A percentile compares a stretch with the other conserved stretches of the same genome.
phyloP scores from a whole-genome alignment of 2,329 filamentous ascomycete species.

The Cylindrodendrum hubeiense region DNA sequence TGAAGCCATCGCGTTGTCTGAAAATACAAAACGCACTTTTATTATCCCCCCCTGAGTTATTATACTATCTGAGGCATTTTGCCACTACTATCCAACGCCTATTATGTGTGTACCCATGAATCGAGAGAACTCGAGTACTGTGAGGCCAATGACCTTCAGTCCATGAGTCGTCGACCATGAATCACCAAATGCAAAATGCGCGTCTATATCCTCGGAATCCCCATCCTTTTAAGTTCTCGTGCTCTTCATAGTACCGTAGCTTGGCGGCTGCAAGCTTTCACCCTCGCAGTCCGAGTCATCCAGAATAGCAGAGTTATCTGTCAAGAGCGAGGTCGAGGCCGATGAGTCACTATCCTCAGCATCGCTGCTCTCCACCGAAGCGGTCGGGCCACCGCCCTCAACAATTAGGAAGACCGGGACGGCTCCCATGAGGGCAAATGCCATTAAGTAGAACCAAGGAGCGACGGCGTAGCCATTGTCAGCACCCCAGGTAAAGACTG shows the following conservation, averaged over 20 bases:
- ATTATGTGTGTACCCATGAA: neutral
- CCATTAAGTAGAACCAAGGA: slow-evolving; percentile 84
- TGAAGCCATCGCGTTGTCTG: too few species aligned
- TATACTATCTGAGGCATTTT: neutral
- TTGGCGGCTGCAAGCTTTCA: slow-evolving; percentile 19
- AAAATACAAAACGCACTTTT: neutral
- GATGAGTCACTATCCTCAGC: slow-evolving; percentile 37
- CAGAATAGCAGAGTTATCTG: slow-evolving; percentile 35
- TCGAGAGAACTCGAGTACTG: neutral
- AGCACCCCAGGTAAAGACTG: slow-evolving; percentile 81
- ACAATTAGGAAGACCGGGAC: slow-evolving; percentile 81
- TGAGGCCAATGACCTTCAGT: neutral
- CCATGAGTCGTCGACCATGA: neutral
- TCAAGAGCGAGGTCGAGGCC: slow-evolving; percentile 33
- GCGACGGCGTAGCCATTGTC: slow-evolving; percentile 81
- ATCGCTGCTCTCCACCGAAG: slow-evolving; percentile 50
- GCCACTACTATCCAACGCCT: neutral
- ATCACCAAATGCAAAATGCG: neutral
- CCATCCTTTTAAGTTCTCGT: neutral
- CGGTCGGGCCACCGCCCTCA: slow-evolving; percentile 76
- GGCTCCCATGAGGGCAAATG: slow-evolving; percentile 73
- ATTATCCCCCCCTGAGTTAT: neutral
- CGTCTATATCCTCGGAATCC: neutral
- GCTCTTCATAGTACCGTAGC: slow-evolving; percentile 39
- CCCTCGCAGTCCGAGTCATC: slow-evolving; percentile 40